Evolutionary conservation across 495 filamentous ascomycete species (phyloP), one percentile per base, ranked within the genome.

Genomic region (Aspergillus mulundensis): DNA sequence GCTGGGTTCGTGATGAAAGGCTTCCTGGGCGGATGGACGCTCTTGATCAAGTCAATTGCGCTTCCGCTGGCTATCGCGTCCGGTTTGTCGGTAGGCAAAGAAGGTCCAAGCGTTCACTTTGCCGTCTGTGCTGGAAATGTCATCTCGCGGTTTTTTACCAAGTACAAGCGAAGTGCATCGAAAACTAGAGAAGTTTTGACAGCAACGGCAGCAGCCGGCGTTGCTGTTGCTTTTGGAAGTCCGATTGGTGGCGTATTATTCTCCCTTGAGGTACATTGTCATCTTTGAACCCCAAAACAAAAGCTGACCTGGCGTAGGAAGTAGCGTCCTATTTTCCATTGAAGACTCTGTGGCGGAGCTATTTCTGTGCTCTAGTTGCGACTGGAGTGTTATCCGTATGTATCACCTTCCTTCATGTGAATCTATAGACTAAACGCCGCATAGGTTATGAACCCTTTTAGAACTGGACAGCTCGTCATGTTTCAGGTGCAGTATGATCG

Each of bases 1-100:
- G 93, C 92, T 6, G 94, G 94, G n/a, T 98, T 98, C 62, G 89
- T 97, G 54, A 98, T 98, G 94, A 97, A 98, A 68, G 94, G 94
- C 7, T 98, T 97, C 64, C 79, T 98, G 39, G 90, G 94, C 28
- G 87, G 87, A 59, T 90, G 90, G 87, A 98, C 94, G 15, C 77
- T 98, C 11, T 60, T 95, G 36, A 97, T 98, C 67, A 98, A 98
- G 71, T 96, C 92, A 3, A 82, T 97, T 50, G 88, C 88, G 32
- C 72, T 98, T 46, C 94, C 94, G 0, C 78, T 98, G 18, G 89
- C 94, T 43, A 98, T 98, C 66, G 91, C 87, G 18, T 97, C 95
- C 15, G 94, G 94, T 14, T 79, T 98, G 8, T 96, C 91, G 6
- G 91, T 98, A 32, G 94, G 94, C 49, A 98, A 98, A 68, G 94